These are phyloP conservation scores for Quercus engelmannii DNA, from an alignment of 306 rosid species.

Conservation along the genomic window DNA sequence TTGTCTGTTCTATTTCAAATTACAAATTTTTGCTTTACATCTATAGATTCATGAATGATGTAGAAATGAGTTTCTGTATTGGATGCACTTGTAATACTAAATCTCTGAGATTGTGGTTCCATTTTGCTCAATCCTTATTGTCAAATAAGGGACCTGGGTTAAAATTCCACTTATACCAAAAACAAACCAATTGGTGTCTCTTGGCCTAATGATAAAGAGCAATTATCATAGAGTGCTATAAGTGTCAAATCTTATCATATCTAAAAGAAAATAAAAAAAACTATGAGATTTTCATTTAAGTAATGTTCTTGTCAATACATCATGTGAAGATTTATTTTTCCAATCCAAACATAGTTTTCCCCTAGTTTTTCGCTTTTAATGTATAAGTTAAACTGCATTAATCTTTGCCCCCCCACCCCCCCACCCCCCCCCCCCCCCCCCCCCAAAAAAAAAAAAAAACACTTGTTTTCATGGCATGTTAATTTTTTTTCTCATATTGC, in stretches of 20 bases:
- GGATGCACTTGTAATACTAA: constrained; percentile 1
- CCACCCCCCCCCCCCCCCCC: too few relatives aligned
- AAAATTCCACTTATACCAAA: too few relatives aligned
- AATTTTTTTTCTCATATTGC: neutral
- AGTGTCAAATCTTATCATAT: too few relatives aligned
- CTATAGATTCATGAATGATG: constrained; percentile 1
- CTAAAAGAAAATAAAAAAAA: too few relatives aligned
- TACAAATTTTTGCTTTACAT: neutral
- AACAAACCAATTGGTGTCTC: too few relatives aligned
- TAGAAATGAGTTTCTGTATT: neutral
- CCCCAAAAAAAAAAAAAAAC: too few relatives aligned
- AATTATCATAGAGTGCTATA: too few relatives aligned
- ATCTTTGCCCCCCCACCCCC: too few relatives aligned
- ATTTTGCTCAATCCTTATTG: too few relatives aligned
- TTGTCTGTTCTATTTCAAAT: neutral
- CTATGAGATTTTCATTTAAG: neutral
- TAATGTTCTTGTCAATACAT: neutral
- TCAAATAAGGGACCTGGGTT: too few relatives aligned
- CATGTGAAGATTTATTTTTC: neutral
- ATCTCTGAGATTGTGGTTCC: neutral
- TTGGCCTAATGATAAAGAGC: too few relatives aligned
- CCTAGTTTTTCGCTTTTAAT: neutral
- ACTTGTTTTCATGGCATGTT: neutral
- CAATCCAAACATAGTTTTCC: neutral
- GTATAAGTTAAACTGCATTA: neutral